phyloP scores from a whole-genome alignment of 2,329 filamentous ascomycete genomes.

The Endothia cerciana region DNA sequence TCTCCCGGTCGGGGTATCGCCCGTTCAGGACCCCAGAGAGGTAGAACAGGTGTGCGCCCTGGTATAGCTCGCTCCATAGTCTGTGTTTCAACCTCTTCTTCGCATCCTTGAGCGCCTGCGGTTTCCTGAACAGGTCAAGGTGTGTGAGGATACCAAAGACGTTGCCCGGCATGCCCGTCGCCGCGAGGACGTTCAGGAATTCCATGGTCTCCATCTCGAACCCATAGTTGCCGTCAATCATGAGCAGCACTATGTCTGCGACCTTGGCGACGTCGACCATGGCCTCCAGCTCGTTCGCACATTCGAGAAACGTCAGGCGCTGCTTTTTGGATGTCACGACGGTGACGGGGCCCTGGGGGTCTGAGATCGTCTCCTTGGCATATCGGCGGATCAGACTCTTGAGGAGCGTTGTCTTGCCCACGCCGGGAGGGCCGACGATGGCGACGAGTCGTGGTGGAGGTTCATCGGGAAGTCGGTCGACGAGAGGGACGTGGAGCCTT shows the following conservation, averaged over 20 bases:
- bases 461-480: slow-evolving; percentile 94
- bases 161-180: slow-evolving; percentile 97
- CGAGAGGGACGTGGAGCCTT: slow-evolving; percentile 91
- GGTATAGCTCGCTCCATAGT: slow-evolving; percentile 96
- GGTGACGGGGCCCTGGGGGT: slow-evolving; percentile 89
- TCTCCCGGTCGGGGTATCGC: slow-evolving; percentile 92
- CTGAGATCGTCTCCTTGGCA: slow-evolving; percentile 90
- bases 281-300: slow-evolving; percentile 91
- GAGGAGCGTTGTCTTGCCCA: slow-evolving; percentile 92
- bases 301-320: slow-evolving; percentile 93
- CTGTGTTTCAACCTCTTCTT: slow-evolving; percentile 97
- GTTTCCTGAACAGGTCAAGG: slow-evolving; percentile 92
- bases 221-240: slow-evolving; percentile 98
- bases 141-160: slow-evolving; percentile 97
- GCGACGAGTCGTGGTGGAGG: slow-evolving; percentile 90
- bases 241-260: slow-evolving; percentile 92
- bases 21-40: slow-evolving; percentile 96
- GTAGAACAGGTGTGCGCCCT: slow-evolving; percentile 96
- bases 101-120: slow-evolving; percentile 85
- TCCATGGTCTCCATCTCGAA: slow-evolving; percentile 99
- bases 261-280: slow-evolving; percentile 99
- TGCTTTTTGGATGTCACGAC: slow-evolving; percentile 96
- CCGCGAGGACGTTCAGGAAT: slow-evolving; percentile 90
- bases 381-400: slow-evolving; percentile 94
- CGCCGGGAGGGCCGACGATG: slow-evolving; percentile 92